Conservation (phyloP, 257 asterid genomes). For the Striga asiatica region DNA sequence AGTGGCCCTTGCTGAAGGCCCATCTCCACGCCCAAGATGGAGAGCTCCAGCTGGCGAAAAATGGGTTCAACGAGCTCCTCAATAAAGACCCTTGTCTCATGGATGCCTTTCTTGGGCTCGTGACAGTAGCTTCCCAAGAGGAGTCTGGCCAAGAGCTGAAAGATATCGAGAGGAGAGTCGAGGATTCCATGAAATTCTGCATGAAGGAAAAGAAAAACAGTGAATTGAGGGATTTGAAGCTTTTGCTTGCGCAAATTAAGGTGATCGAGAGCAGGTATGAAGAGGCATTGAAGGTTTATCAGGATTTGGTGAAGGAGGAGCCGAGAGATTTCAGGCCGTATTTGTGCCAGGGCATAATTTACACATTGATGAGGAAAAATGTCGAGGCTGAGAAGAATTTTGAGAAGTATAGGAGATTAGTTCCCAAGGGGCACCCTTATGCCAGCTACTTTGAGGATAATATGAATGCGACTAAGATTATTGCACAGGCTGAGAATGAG, state of each 20-base stretch:
- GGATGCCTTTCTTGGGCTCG: constrained; percentile 90
- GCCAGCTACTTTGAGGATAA: constrained; percentile 72
- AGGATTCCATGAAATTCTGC: constrained; percentile 49
- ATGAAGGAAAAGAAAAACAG: constrained; percentile 38
- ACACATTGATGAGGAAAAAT: constrained; percentile 61
- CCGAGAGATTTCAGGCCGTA: constrained; percentile 94
- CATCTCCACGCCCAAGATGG: constrained; percentile 52
- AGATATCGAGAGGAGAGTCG: constrained; percentile 32
- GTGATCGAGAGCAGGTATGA: constrained; percentile 59
- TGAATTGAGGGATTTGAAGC: constrained; percentile 71
- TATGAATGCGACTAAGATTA: constrained; percentile 73
- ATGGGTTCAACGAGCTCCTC: constrained; percentile 50
- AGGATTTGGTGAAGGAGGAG: constrained; percentile 72
- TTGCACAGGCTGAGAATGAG: constrained; percentile 70
- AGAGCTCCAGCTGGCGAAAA: constrained; percentile 46
- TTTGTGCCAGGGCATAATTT: constrained; percentile 79
- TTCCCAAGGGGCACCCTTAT: constrained; percentile 81
- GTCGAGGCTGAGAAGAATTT: constrained; percentile 73
- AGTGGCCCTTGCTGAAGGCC: constrained; percentile 81
- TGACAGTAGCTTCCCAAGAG: constrained; percentile 56
- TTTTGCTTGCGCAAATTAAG: constrained; percentile 70
- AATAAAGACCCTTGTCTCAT: constrained; percentile 58
- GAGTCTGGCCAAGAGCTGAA: constrained; percentile 38
- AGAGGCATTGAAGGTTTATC: constrained; percentile 54
- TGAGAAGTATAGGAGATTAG: constrained; percentile 68